Evolutionary conservation across 305 asterid genomes (phyloP), one percentile per base, ranked within the genome.

Genomic region (Salvia sclarea): DNA sequence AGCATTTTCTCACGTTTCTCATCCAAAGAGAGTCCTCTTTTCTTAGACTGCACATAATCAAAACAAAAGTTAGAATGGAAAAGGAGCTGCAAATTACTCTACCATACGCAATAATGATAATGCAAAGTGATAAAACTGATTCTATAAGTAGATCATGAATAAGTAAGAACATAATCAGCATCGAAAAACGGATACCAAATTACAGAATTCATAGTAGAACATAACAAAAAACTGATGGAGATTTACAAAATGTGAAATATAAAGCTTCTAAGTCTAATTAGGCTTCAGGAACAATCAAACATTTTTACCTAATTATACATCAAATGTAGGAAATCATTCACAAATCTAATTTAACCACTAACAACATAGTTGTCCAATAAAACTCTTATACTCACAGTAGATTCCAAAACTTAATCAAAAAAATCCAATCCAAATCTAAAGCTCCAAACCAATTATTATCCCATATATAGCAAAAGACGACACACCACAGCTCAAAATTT

Each of bases 1-100:
- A 94, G 86, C 97, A 94, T 89, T 68, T 86, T 94, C 83, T 91
- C 98, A 4, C 98, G 95, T 70, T 93, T 93, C 79, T 88, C 98
- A 17, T 90, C 98, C 83, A 93, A 75, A 24, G 97, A 86, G 71
- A 93, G 97, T 21, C 98, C 97, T 78, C 98, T 81, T 82, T 90
- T 89, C 85, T 89, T 89, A 6, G 96, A 89, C 96, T 86, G 83
- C 10, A 49, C 76, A 74, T 41, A 60, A 62, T 35, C 18, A 35
- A 41, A 61, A 58, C 21, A 14, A 28, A 48, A 70, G 68, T 79
- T 44, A 78, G 69, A 66, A 31, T 20, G 45, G 43, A 31, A 20
- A 31, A 37, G 64, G 18, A 16, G 30, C 41, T 35, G 38, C 8
- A 61, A 53, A 53, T 25, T 33, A 58, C 66, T 58, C 50, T 10